phyloP scores from a whole-genome alignment of 768 basidiomycete genomes.

The Serendipita vermifera region DNA sequence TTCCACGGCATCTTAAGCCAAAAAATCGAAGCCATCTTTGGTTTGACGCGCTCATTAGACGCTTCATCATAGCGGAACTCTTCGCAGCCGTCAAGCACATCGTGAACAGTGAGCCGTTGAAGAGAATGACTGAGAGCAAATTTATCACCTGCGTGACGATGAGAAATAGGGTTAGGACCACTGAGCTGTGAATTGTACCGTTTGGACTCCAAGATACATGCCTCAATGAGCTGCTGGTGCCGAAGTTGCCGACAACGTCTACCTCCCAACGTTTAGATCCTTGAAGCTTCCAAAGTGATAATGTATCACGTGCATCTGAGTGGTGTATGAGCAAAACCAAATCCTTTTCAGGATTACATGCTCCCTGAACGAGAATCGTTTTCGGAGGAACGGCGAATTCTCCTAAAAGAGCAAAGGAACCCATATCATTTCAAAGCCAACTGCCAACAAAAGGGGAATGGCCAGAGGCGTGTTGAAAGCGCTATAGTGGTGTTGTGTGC shows the following conservation, averaged over 20 bases:
- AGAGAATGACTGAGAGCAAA: background rate
- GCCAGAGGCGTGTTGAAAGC: too few relatives aligned
- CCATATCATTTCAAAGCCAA: too few relatives aligned
- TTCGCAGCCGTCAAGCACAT: background rate
- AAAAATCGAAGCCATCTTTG: background rate
- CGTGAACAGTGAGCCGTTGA: background rate
- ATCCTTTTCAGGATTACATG: slow-evolving; percentile 7
- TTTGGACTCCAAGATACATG: slow-evolving; percentile 2
- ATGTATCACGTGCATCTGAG: background rate
- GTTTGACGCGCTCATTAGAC: background rate
- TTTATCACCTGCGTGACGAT: background rate
- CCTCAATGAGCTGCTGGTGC: background rate
- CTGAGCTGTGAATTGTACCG: background rate
- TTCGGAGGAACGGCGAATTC: background rate
- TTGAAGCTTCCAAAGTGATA: slow-evolving; percentile 2
- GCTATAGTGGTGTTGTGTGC: too few relatives aligned
- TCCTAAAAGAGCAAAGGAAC: background rate
- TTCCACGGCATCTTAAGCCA: slow-evolving; percentile 8
- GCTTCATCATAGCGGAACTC: background rate
- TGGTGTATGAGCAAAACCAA: background rate
- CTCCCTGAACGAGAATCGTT: background rate
- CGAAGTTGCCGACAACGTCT: background rate
- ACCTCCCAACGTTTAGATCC: slow-evolving; percentile 5
- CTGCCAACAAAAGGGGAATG: too few relatives aligned
- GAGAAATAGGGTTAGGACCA: too few relatives aligned